Evolutionary conservation across 768 basidiomycete species (phyloP).

Genomic region (Psilocybe tampanensis): DNA sequence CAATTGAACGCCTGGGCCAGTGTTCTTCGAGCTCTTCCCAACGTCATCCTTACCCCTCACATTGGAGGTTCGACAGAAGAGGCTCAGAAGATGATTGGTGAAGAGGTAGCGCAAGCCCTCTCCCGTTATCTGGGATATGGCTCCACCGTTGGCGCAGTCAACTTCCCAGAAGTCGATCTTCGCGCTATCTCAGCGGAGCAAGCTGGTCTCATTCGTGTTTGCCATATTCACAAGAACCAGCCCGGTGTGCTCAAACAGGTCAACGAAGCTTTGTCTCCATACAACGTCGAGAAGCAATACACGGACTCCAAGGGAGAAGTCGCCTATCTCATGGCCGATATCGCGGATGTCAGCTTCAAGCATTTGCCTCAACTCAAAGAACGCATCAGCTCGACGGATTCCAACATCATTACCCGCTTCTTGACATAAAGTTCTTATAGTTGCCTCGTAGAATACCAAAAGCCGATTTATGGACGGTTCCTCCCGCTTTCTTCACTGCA

Average conservation of each 20-base stretch:
- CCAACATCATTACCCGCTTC: conserved; percentile 90
- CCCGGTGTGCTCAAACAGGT: conserved; percentile 94
- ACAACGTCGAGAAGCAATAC: conserved; percentile 99
- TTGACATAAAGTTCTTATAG: conserved; percentile 48
- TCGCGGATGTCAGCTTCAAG: conserved; percentile 81
- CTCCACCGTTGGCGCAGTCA: conserved; percentile 89
- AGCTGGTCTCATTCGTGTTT: conserved; percentile 81
- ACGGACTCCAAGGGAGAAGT: conserved; percentile 95
- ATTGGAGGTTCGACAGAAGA: conserved; percentile 99
- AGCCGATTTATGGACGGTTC: conserved; percentile 37
- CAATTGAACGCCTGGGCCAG: conserved; percentile 85
- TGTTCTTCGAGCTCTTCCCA: conserved; percentile 73
- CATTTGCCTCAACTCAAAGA: conserved; percentile 82
- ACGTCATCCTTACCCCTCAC: conserved; percentile 97
- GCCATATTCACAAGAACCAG: conserved; percentile 94
- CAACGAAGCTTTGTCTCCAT: conserved; percentile 91
- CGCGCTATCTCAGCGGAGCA: conserved; percentile 89
- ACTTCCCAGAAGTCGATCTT: conserved; percentile 98
- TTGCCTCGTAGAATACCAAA: conserved; percentile 15
- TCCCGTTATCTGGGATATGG: conserved; percentile 92
- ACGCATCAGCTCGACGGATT: conserved; percentile 73
- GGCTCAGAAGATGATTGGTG: conserved; percentile 96
- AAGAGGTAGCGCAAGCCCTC: conserved; percentile 87
- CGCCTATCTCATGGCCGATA: conserved; percentile 97
- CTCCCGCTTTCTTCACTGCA: conserved; percentile 21